Conservation (phyloP, 345 rosid species). For the Erodium maritimum region DNA sequence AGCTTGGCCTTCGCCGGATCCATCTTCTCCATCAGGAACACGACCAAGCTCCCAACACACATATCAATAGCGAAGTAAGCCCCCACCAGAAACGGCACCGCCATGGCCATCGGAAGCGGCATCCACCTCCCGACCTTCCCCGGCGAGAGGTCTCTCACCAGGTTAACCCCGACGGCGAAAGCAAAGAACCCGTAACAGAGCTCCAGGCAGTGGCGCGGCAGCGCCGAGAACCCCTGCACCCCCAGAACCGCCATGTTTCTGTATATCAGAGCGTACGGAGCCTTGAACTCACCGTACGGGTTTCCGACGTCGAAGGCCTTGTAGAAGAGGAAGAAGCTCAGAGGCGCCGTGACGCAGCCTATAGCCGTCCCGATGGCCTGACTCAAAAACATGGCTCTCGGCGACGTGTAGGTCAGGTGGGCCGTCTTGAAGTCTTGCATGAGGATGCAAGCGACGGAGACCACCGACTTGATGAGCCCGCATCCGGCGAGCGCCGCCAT, state of each 20-base stretch:
- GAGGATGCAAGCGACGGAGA: slow-evolving; percentile 72
- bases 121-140: slow-evolving; percentile 53
- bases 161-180: slow-evolving; percentile 54
- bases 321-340: slow-evolving; percentile 83
- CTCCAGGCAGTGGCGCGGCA: slow-evolving; percentile 52
- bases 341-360: slow-evolving; percentile 64
- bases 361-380: slow-evolving; percentile 66
- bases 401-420: slow-evolving; percentile 67
- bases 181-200: slow-evolving; percentile 62
- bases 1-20: slow-evolving; percentile 46
- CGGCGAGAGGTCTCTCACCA: slow-evolving; percentile 53
- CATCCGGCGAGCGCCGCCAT: slow-evolving; percentile 85
- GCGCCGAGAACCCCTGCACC: slow-evolving; percentile 52
- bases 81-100: slow-evolving; percentile 70
- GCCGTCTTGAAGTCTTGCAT: slow-evolving; percentile 98
- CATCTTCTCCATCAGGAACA: slow-evolving; percentile 47
- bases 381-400: slow-evolving; percentile 78
- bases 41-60: slow-evolving; percentile 69
- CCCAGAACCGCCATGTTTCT: slow-evolving; percentile 69
- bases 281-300: slow-evolving; percentile 79
- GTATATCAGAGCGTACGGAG: slow-evolving; percentile 84
- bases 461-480: slow-evolving; percentile 80
- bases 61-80: slow-evolving; percentile 89
- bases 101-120: slow-evolving; percentile 94
- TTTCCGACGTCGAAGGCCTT: slow-evolving; percentile 84